These are phyloP conservation scores for Bipolaris zeicola DNA, from an alignment of 2,329 filamentous ascomycete genomes.

Conservation along the genomic window DNA sequence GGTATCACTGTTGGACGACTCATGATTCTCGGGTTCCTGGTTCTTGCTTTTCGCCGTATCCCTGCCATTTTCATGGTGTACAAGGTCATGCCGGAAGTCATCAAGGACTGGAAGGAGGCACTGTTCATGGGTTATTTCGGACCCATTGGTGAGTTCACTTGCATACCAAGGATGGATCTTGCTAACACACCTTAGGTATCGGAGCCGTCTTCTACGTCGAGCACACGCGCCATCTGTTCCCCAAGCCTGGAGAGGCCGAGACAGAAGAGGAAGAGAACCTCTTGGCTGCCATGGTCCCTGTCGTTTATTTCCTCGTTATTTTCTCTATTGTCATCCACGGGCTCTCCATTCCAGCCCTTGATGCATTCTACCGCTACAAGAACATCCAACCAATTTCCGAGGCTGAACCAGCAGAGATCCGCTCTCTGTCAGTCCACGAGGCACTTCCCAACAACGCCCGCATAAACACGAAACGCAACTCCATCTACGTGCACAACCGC, in stretches of 20 bases:
- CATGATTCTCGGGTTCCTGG: conserved; percentile 58
- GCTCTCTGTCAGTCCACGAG: conserved; percentile 46
- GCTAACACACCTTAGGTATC: conserved; percentile 33
- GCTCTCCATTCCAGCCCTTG: conserved; percentile 55
- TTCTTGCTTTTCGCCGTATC: conserved; percentile 62
- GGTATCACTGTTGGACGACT: conserved; percentile 60
- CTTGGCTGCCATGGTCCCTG: conserved; percentile 50
- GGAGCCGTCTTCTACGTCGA: conserved; percentile 56
- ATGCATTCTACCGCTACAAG: conserved; percentile 48
- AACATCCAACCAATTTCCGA: conserved; percentile 54
- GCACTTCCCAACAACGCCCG: conserved; percentile 51
- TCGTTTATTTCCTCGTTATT: conserved; percentile 55
- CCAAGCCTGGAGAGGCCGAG: conserved; percentile 48
- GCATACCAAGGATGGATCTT: background rate
- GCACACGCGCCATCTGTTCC: conserved; percentile 53
- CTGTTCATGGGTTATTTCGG: conserved; percentile 65
- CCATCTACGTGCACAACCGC: conserved; percentile 56
- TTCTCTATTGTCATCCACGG: conserved; percentile 57
- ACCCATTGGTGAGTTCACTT: conserved; percentile 43
- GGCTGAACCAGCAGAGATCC: conserved; percentile 26
- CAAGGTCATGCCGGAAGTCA: conserved; percentile 60
- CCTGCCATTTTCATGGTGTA: conserved; percentile 61
- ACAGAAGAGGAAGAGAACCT: conserved; percentile 50
- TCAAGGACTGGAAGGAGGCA: conserved; percentile 62
- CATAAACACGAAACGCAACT: conserved; percentile 33